phyloP scores from a whole-genome alignment of 73 alveolate species.

The Paramecium biaurelia region DNA sequence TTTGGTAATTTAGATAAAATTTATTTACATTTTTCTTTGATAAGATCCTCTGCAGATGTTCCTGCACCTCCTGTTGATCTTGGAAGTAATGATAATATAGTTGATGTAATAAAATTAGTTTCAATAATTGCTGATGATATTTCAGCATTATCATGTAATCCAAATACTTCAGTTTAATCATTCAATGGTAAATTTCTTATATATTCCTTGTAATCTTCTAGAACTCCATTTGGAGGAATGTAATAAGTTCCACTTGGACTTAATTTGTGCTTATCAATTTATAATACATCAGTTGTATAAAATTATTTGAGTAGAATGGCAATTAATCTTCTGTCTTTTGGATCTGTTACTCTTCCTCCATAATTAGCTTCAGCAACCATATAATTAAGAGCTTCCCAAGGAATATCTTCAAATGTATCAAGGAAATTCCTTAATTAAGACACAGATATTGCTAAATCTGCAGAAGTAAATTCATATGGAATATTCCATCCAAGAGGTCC shows the following conservation, averaged over 20 bases:
- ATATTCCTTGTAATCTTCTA: slow-evolving; percentile 83
- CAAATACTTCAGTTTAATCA: slow-evolving; percentile 98
- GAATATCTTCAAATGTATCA: slow-evolving; percentile 94
- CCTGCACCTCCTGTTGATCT: slow-evolving; percentile 96
- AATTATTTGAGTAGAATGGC: slow-evolving; percentile 86
- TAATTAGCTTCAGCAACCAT: slow-evolving; percentile 99
- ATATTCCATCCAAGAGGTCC: slow-evolving; percentile 99
- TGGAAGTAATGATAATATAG: slow-evolving; percentile 93
- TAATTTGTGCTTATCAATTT: slow-evolving; percentile 83
- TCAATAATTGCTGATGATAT: slow-evolving; percentile 98
- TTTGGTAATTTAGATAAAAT: slow-evolving; percentile 91
- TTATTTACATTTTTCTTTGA: slow-evolving; percentile 87
- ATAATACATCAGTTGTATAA: slow-evolving; percentile 93
- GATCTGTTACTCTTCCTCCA: slow-evolving; percentile 99
- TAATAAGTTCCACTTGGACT: slow-evolving; percentile 79
- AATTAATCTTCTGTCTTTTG: slow-evolving; percentile 97
- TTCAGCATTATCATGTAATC: slow-evolving; percentile 99
- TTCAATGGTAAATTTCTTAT: slow-evolving; percentile 88
- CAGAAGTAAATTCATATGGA: slow-evolving; percentile 98
- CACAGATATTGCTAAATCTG: slow-evolving; percentile 75
- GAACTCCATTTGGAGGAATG: slow-evolving; percentile 89
- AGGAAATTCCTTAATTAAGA: slow-evolving; percentile 91
- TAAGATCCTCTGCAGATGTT: slow-evolving; percentile 91
- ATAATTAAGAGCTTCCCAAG: slow-evolving; percentile 98
- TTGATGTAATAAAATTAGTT: slow-evolving; percentile 82